Percentiles rank a stretch among this genome's conserved stretches.
phyloP scores from a whole-genome alignment of 768 basidiomycete genomes.

The Russula sp. region DNA sequence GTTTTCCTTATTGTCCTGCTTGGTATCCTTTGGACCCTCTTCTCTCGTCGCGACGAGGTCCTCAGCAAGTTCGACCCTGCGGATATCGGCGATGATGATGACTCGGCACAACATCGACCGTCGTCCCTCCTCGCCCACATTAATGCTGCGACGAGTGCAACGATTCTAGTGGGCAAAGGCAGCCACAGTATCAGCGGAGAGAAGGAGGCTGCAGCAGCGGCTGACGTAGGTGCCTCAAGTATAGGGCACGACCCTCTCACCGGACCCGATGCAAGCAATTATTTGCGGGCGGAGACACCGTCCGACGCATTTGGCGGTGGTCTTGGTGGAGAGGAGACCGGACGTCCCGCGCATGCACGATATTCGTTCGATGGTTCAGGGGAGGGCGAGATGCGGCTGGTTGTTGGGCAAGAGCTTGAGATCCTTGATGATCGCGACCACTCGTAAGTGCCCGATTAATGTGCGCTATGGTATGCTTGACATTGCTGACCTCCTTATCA shows the following conservation, averaged over 20 bases:
- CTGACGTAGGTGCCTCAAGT: conserved; percentile 35
- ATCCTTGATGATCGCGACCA: conserved; percentile 77
- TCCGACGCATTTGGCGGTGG: conserved; percentile 66
- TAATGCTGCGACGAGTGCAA: conserved; percentile 82
- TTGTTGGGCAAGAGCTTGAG: conserved; percentile 67
- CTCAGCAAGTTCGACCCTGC: conserved; percentile 57
- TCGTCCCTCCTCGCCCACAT: conserved; percentile 88
- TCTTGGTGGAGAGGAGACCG: conserved; percentile 53
- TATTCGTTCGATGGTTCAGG: conserved; percentile 79
- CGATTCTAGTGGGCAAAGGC: conserved; percentile 60
- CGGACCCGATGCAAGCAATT: conserved; percentile 70
- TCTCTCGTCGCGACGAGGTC: conserved; percentile 76
- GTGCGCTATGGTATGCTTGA: conserved; percentile 7
- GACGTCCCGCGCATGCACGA: conserved; percentile 73
- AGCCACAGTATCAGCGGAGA: conserved; percentile 41
- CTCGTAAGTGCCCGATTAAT: conserved; percentile 51
- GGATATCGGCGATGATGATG: conserved; percentile 74
- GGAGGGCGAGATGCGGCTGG: conserved; percentile 72
- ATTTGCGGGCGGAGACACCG: conserved; percentile 76
- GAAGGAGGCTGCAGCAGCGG: conserved; percentile 54
- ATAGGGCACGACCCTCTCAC: conserved; percentile 54
- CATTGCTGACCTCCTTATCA: conserved; percentile 18
- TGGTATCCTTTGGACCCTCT: conserved; percentile 87
- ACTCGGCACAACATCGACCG: conserved; percentile 67
- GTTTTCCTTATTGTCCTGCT: conserved; percentile 83